phyloP scores from a whole-genome alignment of 495 filamentous ascomycete species.

The Hypoxylon subgilvum region DNA sequence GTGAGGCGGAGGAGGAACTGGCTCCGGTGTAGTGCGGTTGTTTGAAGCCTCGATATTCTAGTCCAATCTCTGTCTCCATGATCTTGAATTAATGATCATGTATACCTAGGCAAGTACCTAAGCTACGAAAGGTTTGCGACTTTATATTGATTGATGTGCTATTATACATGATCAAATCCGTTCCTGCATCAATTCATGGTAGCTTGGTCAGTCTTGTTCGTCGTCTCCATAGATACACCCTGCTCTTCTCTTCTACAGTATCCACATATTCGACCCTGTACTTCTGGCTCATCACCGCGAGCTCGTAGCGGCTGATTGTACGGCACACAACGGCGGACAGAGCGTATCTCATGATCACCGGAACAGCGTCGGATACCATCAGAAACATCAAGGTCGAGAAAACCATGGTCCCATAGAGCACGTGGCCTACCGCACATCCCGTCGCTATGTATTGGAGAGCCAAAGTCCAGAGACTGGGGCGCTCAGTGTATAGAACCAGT shows the following conservation, averaged over 20 bases:
- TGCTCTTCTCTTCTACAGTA: not conserved
- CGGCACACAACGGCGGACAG: slow-evolving; percentile 15
- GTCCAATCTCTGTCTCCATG: too few relatives aligned
- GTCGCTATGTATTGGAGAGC: not conserved
- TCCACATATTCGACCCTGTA: slow-evolving; percentile 4
- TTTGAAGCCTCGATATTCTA: too few relatives aligned
- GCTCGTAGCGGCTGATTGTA: slow-evolving; percentile 16
- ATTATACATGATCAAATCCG: too few relatives aligned
- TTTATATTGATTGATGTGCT: too few relatives aligned
- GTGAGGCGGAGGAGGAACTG: slow-evolving; percentile 28
- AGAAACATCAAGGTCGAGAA: slow-evolving; percentile 26
- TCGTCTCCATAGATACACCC: not conserved
- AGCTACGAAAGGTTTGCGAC: too few relatives aligned
- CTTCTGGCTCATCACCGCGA: slow-evolving; percentile 10
- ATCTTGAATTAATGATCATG: too few relatives aligned
- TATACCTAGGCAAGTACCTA: too few relatives aligned
- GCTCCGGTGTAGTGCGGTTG: too few relatives aligned
- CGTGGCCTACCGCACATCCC: slow-evolving; percentile 2
- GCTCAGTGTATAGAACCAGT: not conserved
- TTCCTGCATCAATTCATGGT: too few relatives aligned
- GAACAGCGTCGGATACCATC: not conserved
- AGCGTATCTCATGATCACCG: slow-evolving; percentile 12
- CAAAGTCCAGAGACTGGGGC: not conserved
- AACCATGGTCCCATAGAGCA: slow-evolving; percentile 18
- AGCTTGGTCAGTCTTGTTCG: not conserved